Percentiles rank a stretch among this genome's conserved stretches.
These are phyloP conservation scores for Fusarium bulbicola DNA, from an alignment of 2,329 filamentous ascomycete species.

Conservation along the genomic window DNA sequence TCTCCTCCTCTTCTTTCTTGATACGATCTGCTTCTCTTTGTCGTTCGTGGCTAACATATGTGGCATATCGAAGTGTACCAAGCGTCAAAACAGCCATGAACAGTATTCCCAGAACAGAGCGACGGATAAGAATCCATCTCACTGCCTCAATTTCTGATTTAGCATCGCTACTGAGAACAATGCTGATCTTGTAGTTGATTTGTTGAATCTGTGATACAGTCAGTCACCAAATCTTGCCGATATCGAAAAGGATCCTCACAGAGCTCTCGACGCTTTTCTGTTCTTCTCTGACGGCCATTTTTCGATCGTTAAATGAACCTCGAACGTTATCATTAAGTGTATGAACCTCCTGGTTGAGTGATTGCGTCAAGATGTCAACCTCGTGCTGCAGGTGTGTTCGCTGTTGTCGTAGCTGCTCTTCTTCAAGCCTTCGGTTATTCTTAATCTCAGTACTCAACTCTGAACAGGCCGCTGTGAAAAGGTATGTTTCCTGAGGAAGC, in stretches of 20 bases:
- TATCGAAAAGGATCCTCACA: slow-evolving; percentile 55
- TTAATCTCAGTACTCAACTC: slow-evolving; percentile 89
- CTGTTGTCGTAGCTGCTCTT: slow-evolving; percentile 84
- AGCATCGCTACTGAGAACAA: slow-evolving; percentile 86
- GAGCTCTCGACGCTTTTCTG: slow-evolving; percentile 85
- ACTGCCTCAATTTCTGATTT: slow-evolving; percentile 92
- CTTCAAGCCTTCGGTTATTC: slow-evolving; percentile 77
- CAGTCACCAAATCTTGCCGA: background rate
- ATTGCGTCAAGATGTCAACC: slow-evolving; percentile 89
- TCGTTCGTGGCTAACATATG: slow-evolving; percentile 62
- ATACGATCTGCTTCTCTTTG: slow-evolving; percentile 57
- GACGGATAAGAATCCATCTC: slow-evolving; percentile 81
- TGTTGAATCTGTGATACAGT: slow-evolving; percentile 75
- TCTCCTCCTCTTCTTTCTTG: slow-evolving; percentile 55
- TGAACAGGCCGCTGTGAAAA: slow-evolving; percentile 93
- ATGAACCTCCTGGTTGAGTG: slow-evolving; percentile 82
- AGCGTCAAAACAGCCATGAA: slow-evolving; percentile 72
- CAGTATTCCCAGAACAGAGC: slow-evolving; percentile 70
- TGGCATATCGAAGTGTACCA: slow-evolving; percentile 67
- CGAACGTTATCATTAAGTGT: slow-evolving; percentile 90
- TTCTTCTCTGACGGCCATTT: slow-evolving; percentile 89
- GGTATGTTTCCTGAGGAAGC: slow-evolving; percentile 75
- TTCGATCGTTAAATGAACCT: slow-evolving; percentile 94
- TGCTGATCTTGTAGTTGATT: slow-evolving; percentile 95
- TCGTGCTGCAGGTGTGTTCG: slow-evolving; percentile 90